Conservation (phyloP, 169 alveolate species). For the Plasmodium ovale region DNA sequence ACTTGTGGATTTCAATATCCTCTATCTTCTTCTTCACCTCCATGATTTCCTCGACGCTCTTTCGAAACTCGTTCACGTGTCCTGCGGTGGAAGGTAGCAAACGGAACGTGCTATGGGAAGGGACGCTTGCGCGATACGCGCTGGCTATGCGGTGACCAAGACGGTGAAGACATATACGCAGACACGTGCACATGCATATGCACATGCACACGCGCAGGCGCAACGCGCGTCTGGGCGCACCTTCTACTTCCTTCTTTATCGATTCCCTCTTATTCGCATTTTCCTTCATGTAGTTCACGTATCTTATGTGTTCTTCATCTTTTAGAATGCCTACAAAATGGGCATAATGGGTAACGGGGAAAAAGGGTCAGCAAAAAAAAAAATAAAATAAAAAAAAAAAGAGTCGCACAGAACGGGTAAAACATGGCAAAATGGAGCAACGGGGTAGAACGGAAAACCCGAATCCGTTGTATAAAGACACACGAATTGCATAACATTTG, state of each 20-base stretch:
- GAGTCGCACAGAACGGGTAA: not conserved
- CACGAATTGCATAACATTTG: too few relatives aligned
- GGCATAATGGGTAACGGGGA: not conserved
- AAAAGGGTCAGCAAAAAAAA: not conserved
- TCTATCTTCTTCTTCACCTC: conserved; percentile 59
- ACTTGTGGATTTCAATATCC: conserved; percentile 29
- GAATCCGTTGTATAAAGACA: too few relatives aligned
- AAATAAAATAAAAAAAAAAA: not conserved
- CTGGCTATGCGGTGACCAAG: too few relatives aligned
- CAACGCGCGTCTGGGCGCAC: not conserved
- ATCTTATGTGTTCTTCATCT: conserved; percentile 15
- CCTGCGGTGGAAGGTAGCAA: not conserved
- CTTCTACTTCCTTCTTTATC: conserved; percentile 64
- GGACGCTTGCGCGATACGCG: too few relatives aligned
- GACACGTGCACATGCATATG: not conserved
- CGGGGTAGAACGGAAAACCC: too few relatives aligned
- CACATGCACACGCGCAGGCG: not conserved
- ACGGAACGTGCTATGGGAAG: not conserved
- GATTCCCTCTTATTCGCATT: conserved; percentile 43
- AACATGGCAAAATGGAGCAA: too few relatives aligned
- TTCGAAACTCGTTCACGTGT: conserved; percentile 48
- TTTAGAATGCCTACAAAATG: conserved; percentile 33
- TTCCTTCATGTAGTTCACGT: conserved; percentile 24
- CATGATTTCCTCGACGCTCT: conserved; percentile 27
- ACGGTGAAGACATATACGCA: not conserved